Evolutionary conservation across 2,329 filamentous ascomycete species (phyloP).

Genomic region (Blumeria hordei): DNA sequence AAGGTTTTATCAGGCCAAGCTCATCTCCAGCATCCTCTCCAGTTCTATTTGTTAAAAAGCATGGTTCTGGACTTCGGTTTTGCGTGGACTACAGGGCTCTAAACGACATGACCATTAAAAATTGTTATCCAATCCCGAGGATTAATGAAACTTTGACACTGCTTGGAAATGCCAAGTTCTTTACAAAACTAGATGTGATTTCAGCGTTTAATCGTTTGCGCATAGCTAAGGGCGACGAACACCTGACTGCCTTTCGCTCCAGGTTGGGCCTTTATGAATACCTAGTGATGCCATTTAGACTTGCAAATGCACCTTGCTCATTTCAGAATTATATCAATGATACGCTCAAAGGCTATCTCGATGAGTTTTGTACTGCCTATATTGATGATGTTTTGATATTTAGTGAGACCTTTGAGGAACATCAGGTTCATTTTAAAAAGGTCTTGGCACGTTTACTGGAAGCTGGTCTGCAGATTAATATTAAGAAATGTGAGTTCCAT

Average conservation of each 20-base stretch:
- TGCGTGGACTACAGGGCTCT: neutral
- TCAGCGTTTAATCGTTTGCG: neutral
- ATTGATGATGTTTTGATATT: slow-evolving; percentile 2
- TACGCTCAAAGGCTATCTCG: neutral
- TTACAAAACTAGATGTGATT: neutral
- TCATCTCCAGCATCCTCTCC: neutral
- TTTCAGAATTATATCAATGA: neutral
- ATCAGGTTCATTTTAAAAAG: neutral
- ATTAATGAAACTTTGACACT: neutral
- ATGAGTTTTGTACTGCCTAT: neutral
- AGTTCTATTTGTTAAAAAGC: neutral
- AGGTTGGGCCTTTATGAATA: neutral
- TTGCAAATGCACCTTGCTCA: neutral
- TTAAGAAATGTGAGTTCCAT: neutral
- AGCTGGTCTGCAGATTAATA: neutral
- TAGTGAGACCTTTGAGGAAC: neutral
- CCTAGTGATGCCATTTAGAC: neutral
- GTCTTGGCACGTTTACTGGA: neutral
- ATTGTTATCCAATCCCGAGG: neutral
- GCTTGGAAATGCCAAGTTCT: neutral
- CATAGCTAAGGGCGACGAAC: neutral
- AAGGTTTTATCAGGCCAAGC: neutral
- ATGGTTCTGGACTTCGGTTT: neutral
- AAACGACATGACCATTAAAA: neutral
- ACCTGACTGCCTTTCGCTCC: neutral